A percentile compares a stretch with the other conserved stretches of the same genome.
These are phyloP conservation scores for Naumovozyma castellii DNA, from an alignment of 805 yeast species.

Conservation along the genomic window DNA sequence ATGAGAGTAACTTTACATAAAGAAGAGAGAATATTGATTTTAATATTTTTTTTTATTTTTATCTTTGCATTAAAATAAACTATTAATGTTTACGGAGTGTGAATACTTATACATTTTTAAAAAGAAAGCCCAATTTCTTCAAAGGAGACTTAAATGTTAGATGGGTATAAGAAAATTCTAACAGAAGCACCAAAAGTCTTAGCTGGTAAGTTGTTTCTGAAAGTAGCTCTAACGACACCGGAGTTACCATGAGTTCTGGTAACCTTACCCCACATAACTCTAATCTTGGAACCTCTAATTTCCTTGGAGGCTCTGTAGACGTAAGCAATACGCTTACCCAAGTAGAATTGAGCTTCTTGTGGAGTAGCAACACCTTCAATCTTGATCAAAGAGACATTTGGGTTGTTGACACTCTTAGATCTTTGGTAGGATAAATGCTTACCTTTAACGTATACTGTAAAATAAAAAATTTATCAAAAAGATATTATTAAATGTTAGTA, in stretches of 20 bases:
- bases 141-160: conserved; percentile 85
- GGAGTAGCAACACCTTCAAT: conserved; percentile 89
- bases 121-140: no score
- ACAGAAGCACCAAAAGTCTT: conserved; percentile 99
- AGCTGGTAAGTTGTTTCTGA: conserved; percentile 97
- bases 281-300: conserved; percentile 95
- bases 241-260: conserved; percentile 98
- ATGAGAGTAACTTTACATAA: no score
- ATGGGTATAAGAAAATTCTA: conserved; percentile 98
- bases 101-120: background rate
- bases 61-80: background rate
- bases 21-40: background rate
- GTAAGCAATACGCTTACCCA: conserved; percentile 98
- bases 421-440: conserved; percentile 99
- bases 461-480: no score
- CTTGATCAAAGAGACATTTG: conserved; percentile 91
- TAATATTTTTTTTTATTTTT: background rate
- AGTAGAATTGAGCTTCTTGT: conserved; percentile 95
- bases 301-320: conserved; percentile 98
- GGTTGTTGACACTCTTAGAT: conserved; percentile 95
- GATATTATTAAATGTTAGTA: conserved; percentile 5
- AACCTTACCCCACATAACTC: conserved; percentile 99
- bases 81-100: background rate
- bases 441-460: conserved; percentile 95
- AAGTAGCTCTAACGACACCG: conserved; percentile 96